Evolutionary conservation across 768 basidiomycete species (phyloP).

Genomic region (Suillus subaureus): DNA sequence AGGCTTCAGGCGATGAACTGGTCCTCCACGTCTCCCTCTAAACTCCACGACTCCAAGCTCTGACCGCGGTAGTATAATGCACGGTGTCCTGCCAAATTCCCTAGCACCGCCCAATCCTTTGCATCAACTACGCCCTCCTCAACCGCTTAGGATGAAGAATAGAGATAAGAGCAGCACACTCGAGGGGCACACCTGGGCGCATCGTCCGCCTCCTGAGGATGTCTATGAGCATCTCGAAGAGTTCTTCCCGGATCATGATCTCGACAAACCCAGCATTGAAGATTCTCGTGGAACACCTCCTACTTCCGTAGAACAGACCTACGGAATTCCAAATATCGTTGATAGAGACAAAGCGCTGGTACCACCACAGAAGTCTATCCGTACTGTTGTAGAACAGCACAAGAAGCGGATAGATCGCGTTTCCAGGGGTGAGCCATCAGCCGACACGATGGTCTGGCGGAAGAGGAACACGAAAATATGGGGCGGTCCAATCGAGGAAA

Average conservation of each 20-base stretch:
- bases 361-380: slow-evolving; percentile 85
- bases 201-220: slow-evolving; percentile 88
- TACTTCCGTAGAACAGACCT: slow-evolving; percentile 55
- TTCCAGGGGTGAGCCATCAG: slow-evolving; percentile 57
- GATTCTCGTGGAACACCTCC: slow-evolving; percentile 80
- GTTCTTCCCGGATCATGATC: slow-evolving; percentile 94
- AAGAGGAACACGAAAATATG: slow-evolving; percentile 93
- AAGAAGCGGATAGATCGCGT: slow-evolving; percentile 74
- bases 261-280: slow-evolving; percentile 95
- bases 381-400: slow-evolving; percentile 87
- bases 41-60: slow-evolving; percentile 31
- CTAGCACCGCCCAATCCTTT: slow-evolving; percentile 21
- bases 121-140: slow-evolving; percentile 18
- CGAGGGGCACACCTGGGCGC: slow-evolving; percentile 80
- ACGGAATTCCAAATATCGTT: slow-evolving; percentile 36
- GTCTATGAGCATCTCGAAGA: slow-evolving; percentile 91
- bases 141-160: slow-evolving; percentile 29
- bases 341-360: slow-evolving; percentile 44
- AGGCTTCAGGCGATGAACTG: background rate
- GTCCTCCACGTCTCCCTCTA: slow-evolving; percentile 26
- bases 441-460: slow-evolving; percentile 53
- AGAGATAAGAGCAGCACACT: slow-evolving; percentile 53
- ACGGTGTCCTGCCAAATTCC: slow-evolving; percentile 19
- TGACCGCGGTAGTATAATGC: slow-evolving; percentile 13
- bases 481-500: slow-evolving; percentile 91